phyloP scores from a whole-genome alignment of 2,329 filamentous ascomycete genomes.

The Zasmidium citrigriseum region DNA sequence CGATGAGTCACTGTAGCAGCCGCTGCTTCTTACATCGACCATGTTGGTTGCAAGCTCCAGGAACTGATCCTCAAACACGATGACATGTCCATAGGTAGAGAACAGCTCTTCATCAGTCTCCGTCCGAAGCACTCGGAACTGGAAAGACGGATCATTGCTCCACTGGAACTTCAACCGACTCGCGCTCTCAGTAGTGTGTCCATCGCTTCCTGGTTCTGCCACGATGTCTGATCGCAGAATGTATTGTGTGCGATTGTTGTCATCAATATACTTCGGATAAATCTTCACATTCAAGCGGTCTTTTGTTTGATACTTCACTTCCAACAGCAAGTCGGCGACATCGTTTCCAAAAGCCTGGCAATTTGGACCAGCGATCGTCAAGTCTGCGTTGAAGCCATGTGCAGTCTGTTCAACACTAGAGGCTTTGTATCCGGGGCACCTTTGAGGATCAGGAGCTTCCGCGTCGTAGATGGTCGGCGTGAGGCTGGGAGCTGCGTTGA shows the following conservation, averaged over 20 bases:
- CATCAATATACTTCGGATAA: conserved; percentile 24
- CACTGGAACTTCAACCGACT: conserved; percentile 31
- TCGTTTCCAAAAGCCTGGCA: conserved; percentile 31
- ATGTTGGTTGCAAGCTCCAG: conserved; percentile 31
- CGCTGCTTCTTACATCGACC: conserved; percentile 9
- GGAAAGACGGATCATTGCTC: conserved; percentile 32
- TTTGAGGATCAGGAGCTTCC: conserved; percentile 27
- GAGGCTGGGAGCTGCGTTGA: conserved; percentile 26
- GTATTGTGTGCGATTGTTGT: conserved; percentile 23
- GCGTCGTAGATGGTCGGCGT: conserved; percentile 27
- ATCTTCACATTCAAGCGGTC: conserved; percentile 29
- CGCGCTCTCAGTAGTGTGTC: conserved; percentile 12
- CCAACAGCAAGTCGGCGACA: conserved; percentile 23
- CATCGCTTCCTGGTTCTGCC: conserved; percentile 17
- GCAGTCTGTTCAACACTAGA: conserved; percentile 18
- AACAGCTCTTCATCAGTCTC: conserved; percentile 28
- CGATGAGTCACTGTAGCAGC: too few species aligned
- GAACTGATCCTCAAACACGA: conserved; percentile 35
- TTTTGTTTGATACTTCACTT: conserved; percentile 28
- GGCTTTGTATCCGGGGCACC: conserved; percentile 30
- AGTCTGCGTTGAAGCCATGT: conserved; percentile 27
- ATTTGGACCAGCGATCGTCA: conserved; percentile 25
- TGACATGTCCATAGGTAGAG: conserved; percentile 29
- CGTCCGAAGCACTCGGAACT: conserved; percentile 28
- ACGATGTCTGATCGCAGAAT: conserved; percentile 19